These are phyloP conservation scores for Yamadazyma phyllophila DNA, from an alignment of 805 yeast species.

Conservation along the genomic window DNA sequence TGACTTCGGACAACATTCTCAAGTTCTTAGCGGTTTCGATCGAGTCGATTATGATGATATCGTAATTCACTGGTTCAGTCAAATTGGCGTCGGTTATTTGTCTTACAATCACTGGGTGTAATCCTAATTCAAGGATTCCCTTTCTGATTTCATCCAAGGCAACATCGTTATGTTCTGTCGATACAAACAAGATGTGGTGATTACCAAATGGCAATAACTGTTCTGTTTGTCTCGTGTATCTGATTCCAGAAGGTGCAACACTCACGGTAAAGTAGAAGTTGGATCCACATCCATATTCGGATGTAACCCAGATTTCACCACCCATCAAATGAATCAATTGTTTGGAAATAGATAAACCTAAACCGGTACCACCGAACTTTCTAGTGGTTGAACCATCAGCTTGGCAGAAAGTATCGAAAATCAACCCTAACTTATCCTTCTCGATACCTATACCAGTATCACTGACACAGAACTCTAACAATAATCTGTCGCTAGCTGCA, in stretches of 20 bases:
- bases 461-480: constrained; percentile 78
- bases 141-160: constrained; percentile 52
- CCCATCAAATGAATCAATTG: constrained; percentile 89
- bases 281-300: constrained; percentile 77
- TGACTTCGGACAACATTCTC: constrained; percentile 70
- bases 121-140: constrained; percentile 52
- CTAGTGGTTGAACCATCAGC: constrained; percentile 94
- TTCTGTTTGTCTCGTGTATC: constrained; percentile 63
- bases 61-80: constrained; percentile 59
- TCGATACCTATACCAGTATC: constrained; percentile 92
- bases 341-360: constrained; percentile 84
- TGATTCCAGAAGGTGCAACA: constrained; percentile 68
- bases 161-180: constrained; percentile 55
- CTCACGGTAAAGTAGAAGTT: constrained; percentile 78
- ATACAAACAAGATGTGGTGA: constrained; percentile 68
- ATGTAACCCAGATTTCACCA: constrained; percentile 89
- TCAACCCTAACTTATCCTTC: constrained; percentile 77
- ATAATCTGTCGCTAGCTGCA: constrained; percentile 43
- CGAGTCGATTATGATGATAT: constrained; percentile 79
- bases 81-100: constrained; percentile 57
- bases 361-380: constrained; percentile 91
- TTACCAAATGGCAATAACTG: constrained; percentile 67
- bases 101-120: constrained; percentile 60
- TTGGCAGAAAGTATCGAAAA: constrained; percentile 87
- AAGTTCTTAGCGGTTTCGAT: constrained; percentile 70